phyloP scores from a whole-genome alignment of 192 early-diverging fungal species.

The Umbelopsis sp. region DNA sequence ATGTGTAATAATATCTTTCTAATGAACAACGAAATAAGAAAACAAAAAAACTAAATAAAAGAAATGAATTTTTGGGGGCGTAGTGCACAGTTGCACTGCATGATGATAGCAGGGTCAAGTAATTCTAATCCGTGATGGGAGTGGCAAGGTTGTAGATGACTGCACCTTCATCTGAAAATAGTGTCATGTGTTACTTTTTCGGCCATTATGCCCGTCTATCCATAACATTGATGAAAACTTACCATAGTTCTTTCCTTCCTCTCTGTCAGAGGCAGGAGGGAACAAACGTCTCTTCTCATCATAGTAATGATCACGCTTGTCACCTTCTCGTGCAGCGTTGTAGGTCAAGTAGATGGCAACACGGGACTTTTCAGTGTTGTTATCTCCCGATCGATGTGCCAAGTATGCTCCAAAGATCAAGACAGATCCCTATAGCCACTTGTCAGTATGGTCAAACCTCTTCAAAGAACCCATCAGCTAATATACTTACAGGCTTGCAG shows the following conservation, averaged over 20 bases:
- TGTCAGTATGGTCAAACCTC: neutral
- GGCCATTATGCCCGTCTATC: neutral
- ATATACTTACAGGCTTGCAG: conserved; percentile 44
- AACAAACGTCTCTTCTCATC: conserved; percentile 59
- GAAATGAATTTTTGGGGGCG: neutral
- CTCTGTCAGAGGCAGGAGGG: conserved; percentile 59
- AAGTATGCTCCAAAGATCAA: conserved; percentile 67
- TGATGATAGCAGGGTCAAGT: neutral
- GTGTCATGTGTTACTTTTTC: neutral
- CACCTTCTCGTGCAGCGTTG: conserved; percentile 57
- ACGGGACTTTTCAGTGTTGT: conserved; percentile 50
- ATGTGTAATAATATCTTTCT: neutral
- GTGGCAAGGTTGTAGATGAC: conserved; percentile 63
- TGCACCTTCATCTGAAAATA: conserved; percentile 44
- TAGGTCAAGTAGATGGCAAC: conserved; percentile 66
- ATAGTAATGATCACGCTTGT: conserved; percentile 62
- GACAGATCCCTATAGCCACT: conserved; percentile 45
- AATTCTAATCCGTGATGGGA: conserved; percentile 42
- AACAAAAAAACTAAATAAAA: neutral
- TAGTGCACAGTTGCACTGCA: no score
- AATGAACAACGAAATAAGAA: neutral
- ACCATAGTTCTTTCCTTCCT: conserved; percentile 54
- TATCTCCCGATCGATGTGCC: conserved; percentile 58
- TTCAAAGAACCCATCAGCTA: neutral
- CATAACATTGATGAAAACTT: conserved; percentile 16